Evolutionary conservation across 2,329 filamentous ascomycete species (phyloP), one percentile per base, ranked within the genome.

Genomic region (Fusarium zealandicum): DNA sequence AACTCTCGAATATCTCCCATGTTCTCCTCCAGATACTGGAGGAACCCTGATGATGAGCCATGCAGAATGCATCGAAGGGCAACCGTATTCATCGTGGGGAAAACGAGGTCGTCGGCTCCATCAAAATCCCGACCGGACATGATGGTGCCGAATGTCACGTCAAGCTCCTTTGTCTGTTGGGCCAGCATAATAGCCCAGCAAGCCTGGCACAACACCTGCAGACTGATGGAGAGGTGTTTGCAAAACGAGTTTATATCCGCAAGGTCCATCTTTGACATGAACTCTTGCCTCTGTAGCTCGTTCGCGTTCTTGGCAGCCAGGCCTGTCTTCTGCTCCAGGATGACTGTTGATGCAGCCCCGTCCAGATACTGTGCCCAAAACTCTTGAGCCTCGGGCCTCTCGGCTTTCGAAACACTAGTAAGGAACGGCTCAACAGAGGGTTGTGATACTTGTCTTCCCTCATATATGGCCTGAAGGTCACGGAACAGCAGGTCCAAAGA

Each of bases 41-140:
- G 74, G 74, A 96, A 87, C 1, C 86, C 81, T 1, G 71, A 60
- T 0, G 82, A 75, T 0, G 80, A 85, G 2, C 90, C 90, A 64
- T 95, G 89, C 3, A 96, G 70, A 3, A 93, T 80, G 2, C 82
- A 82, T 10, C 92, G 82, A 7, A 96, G 79, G 0, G 89, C 84
- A 0, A 96, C 86, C 0, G 93, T 96, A 68, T 96, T 97, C 90
- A 97, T 96, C 0, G 90, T 91, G 0, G 93, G 93, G 66, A 96
- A 97, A 68, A 93, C 80, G 11, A 93, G 73, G 20, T 83, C 72
- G 36, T 89, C 83, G 0, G 85, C 82, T 13, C 83, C 81, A 38
- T 90, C 87, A 9, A 85, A 86, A 51, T 95, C 90, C n/a, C 93
- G 83, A 13, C 93, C 93, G 0, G 92, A 92, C 11, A 96, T 78